Conservation (phyloP, 1,284 basidiomycete species). For the Naganishia albida region DNA sequence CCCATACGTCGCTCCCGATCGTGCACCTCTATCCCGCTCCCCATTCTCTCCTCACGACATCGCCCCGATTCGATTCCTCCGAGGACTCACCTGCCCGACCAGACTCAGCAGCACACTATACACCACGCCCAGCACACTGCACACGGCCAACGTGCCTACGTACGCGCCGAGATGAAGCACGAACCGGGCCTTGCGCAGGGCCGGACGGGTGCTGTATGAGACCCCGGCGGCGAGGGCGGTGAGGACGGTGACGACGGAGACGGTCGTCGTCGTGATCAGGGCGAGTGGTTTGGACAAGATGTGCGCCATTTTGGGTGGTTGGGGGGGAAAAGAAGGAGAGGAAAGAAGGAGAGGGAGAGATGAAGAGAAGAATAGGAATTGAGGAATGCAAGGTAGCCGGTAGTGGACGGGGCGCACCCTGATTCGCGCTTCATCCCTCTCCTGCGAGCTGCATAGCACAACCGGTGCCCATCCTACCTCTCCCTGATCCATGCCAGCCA, state of each 20-base stretch:
- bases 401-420: not conserved
- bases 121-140: conserved; percentile 74
- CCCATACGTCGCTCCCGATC: not conserved
- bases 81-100: conserved; percentile 59
- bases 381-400: not conserved
- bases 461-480: no score
- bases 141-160: conserved; percentile 69
- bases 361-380: not conserved
- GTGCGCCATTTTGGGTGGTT: conserved; percentile 27
- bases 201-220: conserved; percentile 5
- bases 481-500: no score
- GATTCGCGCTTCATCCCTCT: no score
- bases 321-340: not conserved
- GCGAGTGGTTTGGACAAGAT: conserved; percentile 50
- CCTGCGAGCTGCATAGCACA: no score
- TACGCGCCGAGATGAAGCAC: conserved; percentile 75
- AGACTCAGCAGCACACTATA: conserved; percentile 70
- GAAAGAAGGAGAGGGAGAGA: not conserved
- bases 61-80: no score
- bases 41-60: no score
- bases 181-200: conserved; percentile 48
- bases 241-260: conserved; percentile 48
- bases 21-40: not conserved
- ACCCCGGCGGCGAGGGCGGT: conserved; percentile 31
- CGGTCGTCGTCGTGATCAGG: conserved; percentile 46